Base-by-base conservation (phyloP, 179 eudicot genomes). In the Silene vulgaris region DNA sequence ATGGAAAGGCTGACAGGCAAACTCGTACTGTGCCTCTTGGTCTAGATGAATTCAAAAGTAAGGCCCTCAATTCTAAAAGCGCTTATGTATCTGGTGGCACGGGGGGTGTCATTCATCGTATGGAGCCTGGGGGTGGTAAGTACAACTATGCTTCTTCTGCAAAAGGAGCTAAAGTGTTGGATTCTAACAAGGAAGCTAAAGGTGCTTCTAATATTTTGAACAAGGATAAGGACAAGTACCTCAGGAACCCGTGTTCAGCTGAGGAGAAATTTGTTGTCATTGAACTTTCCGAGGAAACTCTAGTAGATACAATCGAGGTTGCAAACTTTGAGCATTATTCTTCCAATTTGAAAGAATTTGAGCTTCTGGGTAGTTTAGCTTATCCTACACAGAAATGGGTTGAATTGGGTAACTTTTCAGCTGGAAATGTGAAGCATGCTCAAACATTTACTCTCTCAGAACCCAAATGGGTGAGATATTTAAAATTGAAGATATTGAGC, bases 61-160 rank as follows among this genome's bases (percentile, higher is more conserved):
- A 84, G 85, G 96, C 94, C 60, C 83, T 87, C 57, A 89, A 81
- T 77, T 82, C 92, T 57, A 88, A 75, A 77, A 85, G 72, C 80
- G 74, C 73, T 43, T 23, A 82, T 71, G 79, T 81, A 50, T 71
- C 84, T 63, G 96, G 88, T 78, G 84, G 78, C 56, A 80, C 81
- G 26, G 96, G 91, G 73, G 77, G 84, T 80, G 84, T 93, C 45
- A 87, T 81, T 72, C 97, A 91, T 73, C 84, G 97, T 76, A 75
- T 89, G 73, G 97, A 96, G 82, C 97, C 96, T 50, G 97, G 93
- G 77, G 99, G 99, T 43, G 81, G 81, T 32, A 97, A 87, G 56
- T 96, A 93, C 84, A 96, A 96, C 74, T 96, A 93, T 85, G 99
- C 99, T 76, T 93, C 99, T 71, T 81, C 90, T 35, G 85, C 91